Evolutionary conservation across 495 filamentous ascomycete species (phyloP), one percentile per base, ranked within the genome.

Genomic region (Aspergillus diversus): DNA sequence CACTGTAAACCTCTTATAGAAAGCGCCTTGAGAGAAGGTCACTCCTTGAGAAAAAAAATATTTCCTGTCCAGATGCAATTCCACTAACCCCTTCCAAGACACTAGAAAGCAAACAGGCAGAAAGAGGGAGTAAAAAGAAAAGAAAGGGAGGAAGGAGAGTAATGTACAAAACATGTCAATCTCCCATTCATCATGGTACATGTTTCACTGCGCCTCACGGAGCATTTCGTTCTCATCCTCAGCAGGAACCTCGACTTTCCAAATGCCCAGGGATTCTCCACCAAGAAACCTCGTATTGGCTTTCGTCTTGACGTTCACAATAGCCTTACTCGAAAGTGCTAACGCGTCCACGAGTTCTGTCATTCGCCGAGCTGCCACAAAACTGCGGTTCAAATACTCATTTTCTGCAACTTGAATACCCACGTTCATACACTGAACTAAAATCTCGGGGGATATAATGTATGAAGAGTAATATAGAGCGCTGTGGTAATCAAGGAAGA

Each of bases 371-470:
- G 85, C 80, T 50, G 81, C 80, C 35, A 87, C 71, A 65, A 97
- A 90, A 65, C 84, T 83, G 34, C 81, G 77, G 31, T 86, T 84
- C 34, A 96, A 69, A 56, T 89, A 86, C 42, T 87, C 84, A 49
- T 72, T 77, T 55, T 86, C 85, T 49, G 88, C 84, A 13, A 96
- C 82, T 21, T 86, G 71, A 5, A 86, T 84, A 0, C 90, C 85
- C 15, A 96, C 75, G 51, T 92, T 88, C 90, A 97, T 91, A 75
- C 88, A 87, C 66, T 91, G 87, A 34, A 90, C 77, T 33, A 93
- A 76, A 57, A 81, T 79, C 55, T 89, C 89, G 31, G 87, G 85
- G 46, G 78, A 85, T 7, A 92, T 75, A 43, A 81, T 77, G 32
- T 83, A 83, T 4, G 89, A 89, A 12, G 85, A 85, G 69, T 86